These are phyloP conservation scores for Geosmithia flava DNA, from an alignment of 2,329 filamentous ascomycete species.

Conservation along the genomic window DNA sequence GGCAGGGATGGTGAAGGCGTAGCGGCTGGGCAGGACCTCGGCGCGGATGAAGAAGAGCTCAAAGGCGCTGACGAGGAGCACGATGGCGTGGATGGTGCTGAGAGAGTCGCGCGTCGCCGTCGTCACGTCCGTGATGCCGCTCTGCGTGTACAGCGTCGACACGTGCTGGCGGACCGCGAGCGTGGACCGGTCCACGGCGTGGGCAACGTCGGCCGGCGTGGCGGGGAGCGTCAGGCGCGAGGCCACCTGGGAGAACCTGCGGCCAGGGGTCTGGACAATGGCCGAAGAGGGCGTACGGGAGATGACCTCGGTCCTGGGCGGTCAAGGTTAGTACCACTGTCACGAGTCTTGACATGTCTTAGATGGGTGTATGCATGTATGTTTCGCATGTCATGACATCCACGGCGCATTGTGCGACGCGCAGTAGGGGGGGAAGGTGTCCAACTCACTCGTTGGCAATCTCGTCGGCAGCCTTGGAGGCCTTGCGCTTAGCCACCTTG, in stretches of 20 bases:
- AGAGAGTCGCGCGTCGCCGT: conserved; percentile 55
- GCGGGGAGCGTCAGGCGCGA: conserved; percentile 62
- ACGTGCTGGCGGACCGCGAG: conserved; percentile 55
- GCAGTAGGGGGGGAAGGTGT: conserved; percentile 7
- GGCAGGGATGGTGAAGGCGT: conserved; percentile 61
- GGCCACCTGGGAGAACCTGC: conserved; percentile 38
- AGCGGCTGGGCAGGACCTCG: conserved; percentile 59
- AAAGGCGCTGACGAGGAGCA: conserved; percentile 53
- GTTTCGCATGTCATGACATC: no score
- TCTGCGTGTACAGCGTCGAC: conserved; percentile 49
- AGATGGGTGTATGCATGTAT: not conserved
- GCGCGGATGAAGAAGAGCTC: conserved; percentile 60
- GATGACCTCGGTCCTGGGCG: conserved; percentile 15
- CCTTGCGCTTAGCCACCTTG: conserved; percentile 33
- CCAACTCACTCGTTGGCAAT: conserved; percentile 30
- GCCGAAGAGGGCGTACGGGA: conserved; percentile 25
- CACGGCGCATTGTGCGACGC: not conserved
- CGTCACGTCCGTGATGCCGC: conserved; percentile 53
- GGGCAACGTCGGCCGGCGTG: conserved; percentile 66
- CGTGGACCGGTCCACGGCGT: conserved; percentile 62
- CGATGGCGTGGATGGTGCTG: conserved; percentile 61
- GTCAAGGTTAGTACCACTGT: conserved; percentile 12
- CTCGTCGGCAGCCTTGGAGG: conserved; percentile 32
- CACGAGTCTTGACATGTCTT: not conserved
- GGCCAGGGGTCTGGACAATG: conserved; percentile 34